phyloP scores from a whole-genome alignment of 371 early-diverging fungal genomes.

The Basidiobolus heterosporus region DNA sequence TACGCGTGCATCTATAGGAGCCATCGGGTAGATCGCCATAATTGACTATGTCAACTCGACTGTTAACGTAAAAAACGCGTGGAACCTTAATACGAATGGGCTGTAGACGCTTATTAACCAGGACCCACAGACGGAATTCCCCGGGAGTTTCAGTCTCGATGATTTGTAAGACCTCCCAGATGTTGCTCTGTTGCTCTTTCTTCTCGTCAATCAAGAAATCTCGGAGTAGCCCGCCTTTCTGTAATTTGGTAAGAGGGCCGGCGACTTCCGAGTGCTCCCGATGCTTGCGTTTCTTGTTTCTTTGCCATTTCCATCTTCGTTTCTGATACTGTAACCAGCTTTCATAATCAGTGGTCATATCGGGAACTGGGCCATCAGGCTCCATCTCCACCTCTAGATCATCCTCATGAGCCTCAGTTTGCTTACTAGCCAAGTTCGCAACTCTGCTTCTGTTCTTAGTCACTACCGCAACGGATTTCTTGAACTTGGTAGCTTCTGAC shows the following conservation, averaged over 20 bases:
- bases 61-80: conserved; percentile 72
- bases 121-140: conserved; percentile 67
- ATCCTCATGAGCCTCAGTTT: background rate
- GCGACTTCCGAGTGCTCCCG: conserved; percentile 19
- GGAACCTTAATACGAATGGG: conserved; percentile 58
- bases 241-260: too few species aligned
- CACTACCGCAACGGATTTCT: conserved; percentile 1
- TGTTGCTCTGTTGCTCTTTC: background rate
- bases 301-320: conserved; percentile 41
- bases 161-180: conserved; percentile 78
- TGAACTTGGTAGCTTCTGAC: conserved; percentile 11
- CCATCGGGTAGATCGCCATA: conserved; percentile 6
- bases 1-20: background rate
- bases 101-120: conserved; percentile 49
- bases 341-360: conserved; percentile 32
- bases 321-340: conserved; percentile 54
- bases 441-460: conserved; percentile 4
- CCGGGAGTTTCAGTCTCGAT: conserved; percentile 68
- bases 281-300: conserved; percentile 27
- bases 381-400: conserved; percentile 19
- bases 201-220: too few species aligned
- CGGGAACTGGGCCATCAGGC: conserved; percentile 24
- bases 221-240: too few species aligned
- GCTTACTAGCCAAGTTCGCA: too few species aligned
- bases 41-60: conserved; percentile 22